Percentiles rank a stretch among this genome's conserved stretches.
phyloP scores from a whole-genome alignment of 2,329 filamentous ascomycete genomes.

The Sclerotinia glacialis region DNA sequence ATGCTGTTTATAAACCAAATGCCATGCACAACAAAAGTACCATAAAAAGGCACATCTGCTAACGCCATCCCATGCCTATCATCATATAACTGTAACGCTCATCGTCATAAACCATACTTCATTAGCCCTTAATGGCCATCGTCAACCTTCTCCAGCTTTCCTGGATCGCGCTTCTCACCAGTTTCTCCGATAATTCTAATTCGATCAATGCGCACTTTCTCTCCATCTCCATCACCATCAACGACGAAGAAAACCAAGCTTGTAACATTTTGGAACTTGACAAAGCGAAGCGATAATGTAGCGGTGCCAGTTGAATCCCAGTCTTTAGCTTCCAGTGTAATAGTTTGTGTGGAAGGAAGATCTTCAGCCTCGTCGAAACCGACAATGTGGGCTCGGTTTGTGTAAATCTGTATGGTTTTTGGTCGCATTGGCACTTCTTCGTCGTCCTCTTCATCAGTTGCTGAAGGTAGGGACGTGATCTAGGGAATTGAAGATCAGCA shows the following conservation, averaged over 20 bases:
- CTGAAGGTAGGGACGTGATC: conserved; percentile 75
- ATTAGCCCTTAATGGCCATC: conserved; percentile 60
- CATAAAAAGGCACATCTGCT: conserved; percentile 21
- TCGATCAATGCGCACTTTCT: conserved; percentile 81
- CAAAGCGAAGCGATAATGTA: conserved; percentile 74
- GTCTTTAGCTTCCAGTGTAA: conserved; percentile 70
- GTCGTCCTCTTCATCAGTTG: conserved; percentile 59
- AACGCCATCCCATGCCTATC: conserved; percentile 29
- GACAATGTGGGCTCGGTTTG: conserved; percentile 83
- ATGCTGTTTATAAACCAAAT: background rate
- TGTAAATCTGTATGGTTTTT: conserved; percentile 78
- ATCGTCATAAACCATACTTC: conserved; percentile 22
- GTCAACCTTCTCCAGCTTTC: conserved; percentile 91
- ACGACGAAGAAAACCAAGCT: conserved; percentile 86
- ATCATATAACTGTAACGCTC: conserved; percentile 12
- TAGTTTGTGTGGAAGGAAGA: conserved; percentile 72
- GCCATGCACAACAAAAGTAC: conserved; percentile 20
- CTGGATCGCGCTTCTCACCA: conserved; percentile 88
- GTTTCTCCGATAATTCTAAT: conserved; percentile 80
- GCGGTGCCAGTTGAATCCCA: conserved; percentile 80
- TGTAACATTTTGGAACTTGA: conserved; percentile 95
- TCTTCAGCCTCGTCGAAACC: conserved; percentile 95
- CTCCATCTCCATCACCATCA: conserved; percentile 76
- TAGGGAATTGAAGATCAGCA: conserved; percentile 43
- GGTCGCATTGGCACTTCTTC: conserved; percentile 79